phyloP scores from a whole-genome alignment of 176 grass and related monocot species.

The Carex parvula region DNA sequence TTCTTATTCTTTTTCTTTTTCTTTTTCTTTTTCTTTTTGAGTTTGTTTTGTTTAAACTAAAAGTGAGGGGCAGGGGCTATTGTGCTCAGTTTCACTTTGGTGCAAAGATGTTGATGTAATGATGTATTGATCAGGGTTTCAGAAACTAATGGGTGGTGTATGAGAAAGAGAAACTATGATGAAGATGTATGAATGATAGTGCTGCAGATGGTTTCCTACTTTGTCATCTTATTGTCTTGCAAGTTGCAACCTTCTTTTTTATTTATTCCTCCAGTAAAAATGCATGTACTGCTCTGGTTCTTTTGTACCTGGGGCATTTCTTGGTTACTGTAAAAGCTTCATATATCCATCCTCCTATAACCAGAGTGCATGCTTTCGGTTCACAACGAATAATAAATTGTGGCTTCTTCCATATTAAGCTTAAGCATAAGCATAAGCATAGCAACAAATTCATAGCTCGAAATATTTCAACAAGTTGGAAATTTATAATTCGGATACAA shows the following conservation, averaged over 20 bases:
- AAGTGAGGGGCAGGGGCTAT: not conserved
- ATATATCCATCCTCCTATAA: not conserved
- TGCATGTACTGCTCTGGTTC: not conserved
- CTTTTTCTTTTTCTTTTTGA: not conserved
- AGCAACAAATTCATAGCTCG: no score
- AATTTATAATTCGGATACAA: no score
- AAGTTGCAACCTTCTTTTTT: not conserved
- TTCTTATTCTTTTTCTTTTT: not conserved
- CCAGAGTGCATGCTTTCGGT: no score
- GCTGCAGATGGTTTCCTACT: constrained; percentile 8
- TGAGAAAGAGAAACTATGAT: constrained; percentile 23
- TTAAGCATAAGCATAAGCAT: no score
- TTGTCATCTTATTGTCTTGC: not conserved
- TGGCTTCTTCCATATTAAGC: no score
- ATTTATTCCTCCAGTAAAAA: not conserved
- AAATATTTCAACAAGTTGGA: no score
- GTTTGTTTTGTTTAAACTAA: constrained; percentile 17
- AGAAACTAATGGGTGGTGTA: constrained; percentile 14
- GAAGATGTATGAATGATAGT: constrained; percentile 16
- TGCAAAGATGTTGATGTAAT: constrained; percentile 15
- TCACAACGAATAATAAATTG: no score
- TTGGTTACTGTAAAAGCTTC: constrained; percentile 22
- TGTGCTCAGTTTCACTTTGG: not conserved
- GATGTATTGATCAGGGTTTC: not conserved
- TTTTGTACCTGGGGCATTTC: constrained; percentile 2